A percentile compares a stretch with the other conserved stretches of the same genome.
These are phyloP conservation scores for Trypanosoma theileri DNA, from an alignment of 208 protist species.

Conservation along the genomic window DNA sequence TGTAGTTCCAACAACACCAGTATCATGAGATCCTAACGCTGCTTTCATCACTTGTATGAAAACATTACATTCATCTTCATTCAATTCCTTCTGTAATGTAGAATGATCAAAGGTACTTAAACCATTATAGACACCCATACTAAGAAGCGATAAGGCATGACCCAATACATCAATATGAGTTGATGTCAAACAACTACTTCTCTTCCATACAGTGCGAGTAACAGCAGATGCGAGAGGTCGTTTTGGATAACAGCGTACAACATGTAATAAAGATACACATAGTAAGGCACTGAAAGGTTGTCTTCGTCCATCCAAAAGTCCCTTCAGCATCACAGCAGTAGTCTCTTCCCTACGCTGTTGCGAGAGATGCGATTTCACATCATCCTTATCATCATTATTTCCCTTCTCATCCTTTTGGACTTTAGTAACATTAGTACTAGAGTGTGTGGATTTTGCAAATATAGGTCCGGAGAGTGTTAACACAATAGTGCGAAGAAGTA, in stretches of 20 bases:
- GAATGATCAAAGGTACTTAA: too few species aligned
- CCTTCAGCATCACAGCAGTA: conserved; percentile 2
- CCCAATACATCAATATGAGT: conserved; percentile 6
- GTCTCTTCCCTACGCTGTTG: neutral
- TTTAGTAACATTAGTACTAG: neutral
- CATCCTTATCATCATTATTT: neutral
- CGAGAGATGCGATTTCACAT: neutral
- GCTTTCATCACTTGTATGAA: too few species aligned
- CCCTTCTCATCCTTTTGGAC: neutral
- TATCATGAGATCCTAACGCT: too few species aligned
- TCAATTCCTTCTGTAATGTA: too few species aligned
- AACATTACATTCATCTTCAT: too few species aligned
- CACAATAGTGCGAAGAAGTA: conserved; percentile 22
- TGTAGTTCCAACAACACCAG: too few species aligned
- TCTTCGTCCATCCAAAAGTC: conserved; percentile 4
- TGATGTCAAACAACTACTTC: neutral
- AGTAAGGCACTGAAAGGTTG: neutral
- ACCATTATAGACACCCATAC: conserved; percentile 18
- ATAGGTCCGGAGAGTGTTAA: conserved; percentile 17
- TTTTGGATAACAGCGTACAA: conserved; percentile 26
- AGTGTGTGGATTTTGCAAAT: neutral
- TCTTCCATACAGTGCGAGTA: neutral
- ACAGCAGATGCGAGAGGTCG: neutral
- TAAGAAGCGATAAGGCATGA: conserved; percentile 23
- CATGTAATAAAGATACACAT: conserved; percentile 14